Evolutionary conservation across 495 filamentous ascomycete genomes (phyloP), one percentile per base, ranked within the genome.

Genomic region (Cenococcum geophilum): DNA sequence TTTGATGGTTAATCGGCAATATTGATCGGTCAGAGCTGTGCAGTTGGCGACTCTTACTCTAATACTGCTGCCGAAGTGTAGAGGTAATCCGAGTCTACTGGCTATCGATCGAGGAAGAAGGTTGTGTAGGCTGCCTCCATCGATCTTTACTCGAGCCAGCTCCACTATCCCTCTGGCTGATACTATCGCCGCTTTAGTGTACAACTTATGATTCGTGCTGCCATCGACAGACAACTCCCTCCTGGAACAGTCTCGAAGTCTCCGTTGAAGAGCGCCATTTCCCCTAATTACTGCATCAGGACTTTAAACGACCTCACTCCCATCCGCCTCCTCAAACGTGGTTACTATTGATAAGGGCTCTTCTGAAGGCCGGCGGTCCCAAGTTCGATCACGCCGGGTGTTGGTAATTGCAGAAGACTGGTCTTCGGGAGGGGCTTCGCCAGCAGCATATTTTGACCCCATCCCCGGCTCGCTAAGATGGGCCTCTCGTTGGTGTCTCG

Each of bases 81-180:
- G 40, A 45, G 40, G 40, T 45, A 45, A 45, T 45, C 40, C 40
- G 40, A 45, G 40, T 45, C 40, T 45, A 45, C 40, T 45, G 40
- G 40, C 40, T 45, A 45, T 45, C 40, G 40, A 45, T 45, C 40
- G 11, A 45, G 40, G 40, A 45, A 45, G 40, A 45, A 45, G 40
- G 40, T 45, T 45, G 11, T 45, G 40, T 45, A 45, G 40, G 40
- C 40, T 45, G 11, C 40, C 40, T 45, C 40, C 40, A 45, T 45
- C 40, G 40, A 45, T 45, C 40, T 45, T 45, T 45, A 45, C 40
- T 45, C 40, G 11, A 45, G 40, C 11, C 18, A 45, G 40, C 40
- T 45, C 40, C 18, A 45, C 18, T 45, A 45, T 45, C 40, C 40
- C 40, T 45, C 40, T 45, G 18, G 40, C 40, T 45, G 40, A 45